Evolutionary conservation across 257 asterid genomes (phyloP).

Genomic region (Ilex asprella): DNA sequence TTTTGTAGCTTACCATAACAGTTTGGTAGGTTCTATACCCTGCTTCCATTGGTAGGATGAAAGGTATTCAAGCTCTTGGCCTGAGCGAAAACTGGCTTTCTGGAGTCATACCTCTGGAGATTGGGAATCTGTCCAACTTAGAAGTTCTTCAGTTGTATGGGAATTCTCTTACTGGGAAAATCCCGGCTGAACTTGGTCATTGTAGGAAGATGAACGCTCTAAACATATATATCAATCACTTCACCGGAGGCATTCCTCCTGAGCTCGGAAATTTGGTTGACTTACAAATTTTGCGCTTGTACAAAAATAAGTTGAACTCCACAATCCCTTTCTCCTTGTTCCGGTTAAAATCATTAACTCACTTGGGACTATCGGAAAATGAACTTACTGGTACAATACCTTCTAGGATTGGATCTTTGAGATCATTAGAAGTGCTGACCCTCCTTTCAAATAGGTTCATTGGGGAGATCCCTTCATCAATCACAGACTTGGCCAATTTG

Average conservation of each 20-base stretch:
- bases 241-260: slow-evolving; percentile 56
- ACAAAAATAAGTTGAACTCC: slow-evolving; percentile 50
- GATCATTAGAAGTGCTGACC: slow-evolving; percentile 54
- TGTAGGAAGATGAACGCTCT: slow-evolving; percentile 38
- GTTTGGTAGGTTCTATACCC: slow-evolving; percentile 56
- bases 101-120: slow-evolving; percentile 58
- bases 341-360: slow-evolving; percentile 35
- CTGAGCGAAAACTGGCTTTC: slow-evolving; percentile 47
- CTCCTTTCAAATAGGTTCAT: slow-evolving; percentile 62
- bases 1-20: slow-evolving; percentile 43
- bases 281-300: slow-evolving; percentile 37
- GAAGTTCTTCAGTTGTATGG: slow-evolving; percentile 39
- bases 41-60: slow-evolving; percentile 45
- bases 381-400: slow-evolving; percentile 45
- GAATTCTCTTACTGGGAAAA: slow-evolving; percentile 50
- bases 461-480: slow-evolving; percentile 52
- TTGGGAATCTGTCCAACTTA: slow-evolving; percentile 46
- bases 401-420: slow-evolving; percentile 34
- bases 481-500: slow-evolving; percentile 51
- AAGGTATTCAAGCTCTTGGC: slow-evolving; percentile 41
- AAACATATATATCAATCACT: slow-evolving; percentile 39
- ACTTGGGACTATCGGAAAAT: slow-evolving; percentile 59
- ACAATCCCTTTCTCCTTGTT: slow-evolving; percentile 53
- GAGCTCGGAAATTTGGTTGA: slow-evolving; percentile 49
- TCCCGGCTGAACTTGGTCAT: slow-evolving; percentile 53